These are phyloP conservation scores for Westerdykella aurantiaca DNA, from an alignment of 2,329 filamentous ascomycete species.

Conservation along the genomic window DNA sequence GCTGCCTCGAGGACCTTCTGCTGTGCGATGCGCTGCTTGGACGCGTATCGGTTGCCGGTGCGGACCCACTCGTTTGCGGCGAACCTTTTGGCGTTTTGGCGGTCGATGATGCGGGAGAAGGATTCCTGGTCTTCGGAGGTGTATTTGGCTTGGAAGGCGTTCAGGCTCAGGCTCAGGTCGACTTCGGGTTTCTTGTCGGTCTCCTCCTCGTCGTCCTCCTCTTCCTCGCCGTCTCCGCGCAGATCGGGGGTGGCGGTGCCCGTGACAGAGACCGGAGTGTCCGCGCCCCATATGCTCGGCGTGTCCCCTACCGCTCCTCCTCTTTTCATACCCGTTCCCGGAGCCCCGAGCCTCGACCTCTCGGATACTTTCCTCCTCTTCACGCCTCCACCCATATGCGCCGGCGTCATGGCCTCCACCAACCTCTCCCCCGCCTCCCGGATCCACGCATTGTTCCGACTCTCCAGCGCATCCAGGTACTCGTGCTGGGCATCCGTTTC, in stretches of 20 bases:
- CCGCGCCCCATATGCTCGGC: constrained; percentile 58
- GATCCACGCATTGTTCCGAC: constrained; percentile 81
- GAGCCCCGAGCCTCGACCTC: constrained; percentile 26
- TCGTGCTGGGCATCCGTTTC: constrained; percentile 85
- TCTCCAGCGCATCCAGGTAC: constrained; percentile 85
- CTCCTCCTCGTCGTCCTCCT: constrained; percentile 13
- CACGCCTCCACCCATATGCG: constrained; percentile 43
- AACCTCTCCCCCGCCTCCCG: constrained; percentile 62
- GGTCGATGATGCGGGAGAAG: constrained; percentile 87
- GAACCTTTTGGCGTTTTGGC: constrained; percentile 76
- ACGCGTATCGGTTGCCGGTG: constrained; percentile 74
- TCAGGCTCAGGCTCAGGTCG: constrained; percentile 73
- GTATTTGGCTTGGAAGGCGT: constrained; percentile 84
- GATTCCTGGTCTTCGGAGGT: constrained; percentile 98
- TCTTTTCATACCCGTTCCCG: constrained; percentile 16
- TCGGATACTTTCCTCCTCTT: constrained; percentile 5
- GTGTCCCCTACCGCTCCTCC: constrained; percentile 45
- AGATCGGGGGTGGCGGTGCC: constrained; percentile 21
- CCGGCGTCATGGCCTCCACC: constrained; percentile 73
- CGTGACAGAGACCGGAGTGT: constrained; percentile 63
- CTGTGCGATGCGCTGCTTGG: constrained; percentile 56
- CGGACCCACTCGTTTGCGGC: constrained; percentile 88
- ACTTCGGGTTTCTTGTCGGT: constrained; percentile 46
- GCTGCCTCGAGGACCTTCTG: constrained; percentile 66
- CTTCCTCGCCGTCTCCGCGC: constrained; percentile 20